phyloP scores from a whole-genome alignment of 2,329 filamentous ascomycete genomes.

The Dactylellina parvicollis region DNA sequence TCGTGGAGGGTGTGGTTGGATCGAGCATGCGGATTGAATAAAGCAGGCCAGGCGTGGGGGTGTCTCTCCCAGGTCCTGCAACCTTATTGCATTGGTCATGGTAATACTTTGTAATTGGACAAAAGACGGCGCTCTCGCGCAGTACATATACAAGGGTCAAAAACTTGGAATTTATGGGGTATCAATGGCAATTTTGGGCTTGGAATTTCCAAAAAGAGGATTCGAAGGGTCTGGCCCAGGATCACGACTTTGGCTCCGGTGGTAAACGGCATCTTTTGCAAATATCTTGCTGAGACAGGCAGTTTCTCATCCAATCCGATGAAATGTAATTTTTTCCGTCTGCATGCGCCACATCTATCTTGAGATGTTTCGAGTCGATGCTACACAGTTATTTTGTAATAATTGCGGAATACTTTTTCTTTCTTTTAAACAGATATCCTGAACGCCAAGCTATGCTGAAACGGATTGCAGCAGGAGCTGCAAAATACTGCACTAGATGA shows the following conservation, averaged over 20 bases:
- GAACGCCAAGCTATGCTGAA: conserved; percentile 32
- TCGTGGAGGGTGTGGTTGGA: conserved; percentile 38
- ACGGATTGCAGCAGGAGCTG: conserved; percentile 3
- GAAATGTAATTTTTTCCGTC: conserved; percentile 6
- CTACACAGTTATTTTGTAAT: not conserved
- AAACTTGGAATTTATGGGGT: conserved; percentile 43
- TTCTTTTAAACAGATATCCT: conserved; percentile 1
- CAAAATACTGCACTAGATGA: not conserved
- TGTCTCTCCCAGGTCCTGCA: not conserved
- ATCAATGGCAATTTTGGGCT: conserved; percentile 22
- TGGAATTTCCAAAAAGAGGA: conserved; percentile 19
- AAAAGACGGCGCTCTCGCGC: conserved; percentile 13
- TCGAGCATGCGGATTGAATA: not conserved
- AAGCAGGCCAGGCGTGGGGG: conserved; percentile 12
- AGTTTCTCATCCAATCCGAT: not conserved
- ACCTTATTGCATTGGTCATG: conserved; percentile 35
- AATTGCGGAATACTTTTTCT: not conserved
- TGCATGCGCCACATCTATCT: conserved; percentile 20
- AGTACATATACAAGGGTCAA: not conserved
- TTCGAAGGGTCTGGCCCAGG: not conserved
- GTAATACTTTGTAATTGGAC: conserved; percentile 34
- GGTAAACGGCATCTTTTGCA: conserved; percentile 12
- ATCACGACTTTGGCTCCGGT: not conserved
- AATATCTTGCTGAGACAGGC: conserved; percentile 2
- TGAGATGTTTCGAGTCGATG: conserved; percentile 3